These are phyloP conservation scores for Penicillium sp. DNA, from an alignment of 2,329 filamentous ascomycete species.

Conservation along the genomic window DNA sequence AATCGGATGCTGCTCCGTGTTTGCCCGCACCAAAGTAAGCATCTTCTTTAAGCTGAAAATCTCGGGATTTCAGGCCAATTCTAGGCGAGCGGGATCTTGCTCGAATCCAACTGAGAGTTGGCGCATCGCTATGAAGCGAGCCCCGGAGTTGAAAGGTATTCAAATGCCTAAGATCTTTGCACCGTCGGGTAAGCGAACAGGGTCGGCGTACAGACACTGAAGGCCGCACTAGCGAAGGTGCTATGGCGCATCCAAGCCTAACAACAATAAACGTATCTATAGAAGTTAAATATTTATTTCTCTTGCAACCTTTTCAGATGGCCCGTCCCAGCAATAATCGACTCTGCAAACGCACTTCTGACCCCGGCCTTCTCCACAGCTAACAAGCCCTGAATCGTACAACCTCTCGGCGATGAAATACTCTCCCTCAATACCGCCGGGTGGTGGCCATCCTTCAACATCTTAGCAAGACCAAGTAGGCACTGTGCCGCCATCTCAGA, in stretches of 20 bases:
- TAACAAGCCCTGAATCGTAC: constrained; percentile 65
- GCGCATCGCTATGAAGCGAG: background rate
- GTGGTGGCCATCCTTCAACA: constrained; percentile 63
- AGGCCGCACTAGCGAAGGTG: background rate
- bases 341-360: constrained; percentile 59
- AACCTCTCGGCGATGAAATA: constrained; percentile 65
- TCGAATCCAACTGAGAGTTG: background rate
- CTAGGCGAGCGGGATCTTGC: background rate
- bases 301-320: constrained; percentile 29
- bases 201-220: background rate
- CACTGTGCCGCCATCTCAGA: constrained; percentile 62
- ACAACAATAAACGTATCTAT: background rate
- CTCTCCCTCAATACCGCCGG: constrained; percentile 65
- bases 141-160: background rate
- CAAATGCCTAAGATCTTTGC: background rate
- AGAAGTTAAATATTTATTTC: background rate
- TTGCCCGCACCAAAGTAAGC: background rate
- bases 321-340: constrained; percentile 46
- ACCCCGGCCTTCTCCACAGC: constrained; percentile 63
- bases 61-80: background rate
- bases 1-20: constrained; percentile 8
- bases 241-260: background rate
- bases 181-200: background rate
- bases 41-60: background rate
- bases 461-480: constrained; percentile 39